Evolutionary conservation across 495 filamentous ascomycete genomes (phyloP), one percentile per base, ranked within the genome.

Genomic region (Penicillium riverlandense): DNA sequence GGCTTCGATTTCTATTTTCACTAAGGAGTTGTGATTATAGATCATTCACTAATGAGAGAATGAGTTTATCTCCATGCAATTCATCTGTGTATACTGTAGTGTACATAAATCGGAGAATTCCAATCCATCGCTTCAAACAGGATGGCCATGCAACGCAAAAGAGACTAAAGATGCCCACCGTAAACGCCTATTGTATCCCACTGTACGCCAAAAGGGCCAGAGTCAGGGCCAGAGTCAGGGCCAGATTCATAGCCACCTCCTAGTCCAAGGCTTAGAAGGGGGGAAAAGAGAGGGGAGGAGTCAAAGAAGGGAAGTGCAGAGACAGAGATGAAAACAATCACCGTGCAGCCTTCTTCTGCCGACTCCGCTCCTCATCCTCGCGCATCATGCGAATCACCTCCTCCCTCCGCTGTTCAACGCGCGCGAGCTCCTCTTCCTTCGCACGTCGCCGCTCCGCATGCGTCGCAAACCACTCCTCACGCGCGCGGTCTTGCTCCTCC

Each of bases 401-500:
- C 57, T 62, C 63, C 45, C 69, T 59, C 44, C 72, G 50, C 63
- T 68, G 63, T 55, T 70, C 67, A 3, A 71, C 67, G 35, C 41
- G 48, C 27, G 58, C 66, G 42, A 77, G 71, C 39, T 84, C 83
- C 41, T 73, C 69, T 62, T 85, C 81, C 38, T 75, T 62, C 68
- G 79, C 75, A 33, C 67, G 65, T 40, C 76, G 71, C 54, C 89
- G 74, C 66, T 87, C 77, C 50, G 83, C 72, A 49, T 79, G 75
- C 37, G 70, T 74, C 37, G 79, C 76, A 58, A 97, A 96, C 94
- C 92, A 98, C 57, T 97, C 88, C 60, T 94, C 88, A 28, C 92
- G 74, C 50, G 92, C 92, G 12, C 78, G 79, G 67, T 98, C 92
- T 59, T 89, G 79, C 65, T 95, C 85, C 43, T 79, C 82, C 41